A percentile compares a stretch with the other conserved stretches of the same genome.
These are phyloP conservation scores for Naematelia aurantialba DNA, from an alignment of 768 basidiomycete genomes.

Conservation along the genomic window DNA sequence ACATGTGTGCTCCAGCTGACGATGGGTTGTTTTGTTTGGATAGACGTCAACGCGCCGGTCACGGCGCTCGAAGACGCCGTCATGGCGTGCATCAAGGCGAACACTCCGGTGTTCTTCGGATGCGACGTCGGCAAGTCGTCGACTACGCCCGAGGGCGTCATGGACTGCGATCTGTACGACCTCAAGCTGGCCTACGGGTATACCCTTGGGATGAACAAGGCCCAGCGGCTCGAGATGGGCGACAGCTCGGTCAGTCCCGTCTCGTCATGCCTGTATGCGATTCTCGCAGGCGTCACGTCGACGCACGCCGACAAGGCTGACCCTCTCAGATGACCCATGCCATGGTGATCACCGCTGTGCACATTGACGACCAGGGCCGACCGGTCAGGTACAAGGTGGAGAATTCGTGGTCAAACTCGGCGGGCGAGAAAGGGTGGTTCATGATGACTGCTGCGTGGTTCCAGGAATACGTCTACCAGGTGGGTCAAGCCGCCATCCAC, in stretches of 20 bases:
- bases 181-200: slow-evolving; percentile 86
- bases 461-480: slow-evolving; percentile 86
- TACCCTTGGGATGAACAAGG: slow-evolving; percentile 73
- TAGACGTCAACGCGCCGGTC: slow-evolving; percentile 85
- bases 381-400: slow-evolving; percentile 93
- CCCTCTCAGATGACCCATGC: slow-evolving; percentile 84
- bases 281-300: too few species aligned
- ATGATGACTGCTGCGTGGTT: slow-evolving; percentile 89
- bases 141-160: slow-evolving; percentile 66
- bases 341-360: slow-evolving; percentile 87
- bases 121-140: slow-evolving; percentile 92
- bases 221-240: slow-evolving; percentile 71
- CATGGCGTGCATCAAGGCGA: slow-evolving; percentile 79
- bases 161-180: slow-evolving; percentile 79
- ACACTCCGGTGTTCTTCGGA: slow-evolving; percentile 89
- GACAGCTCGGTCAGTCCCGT: slow-evolving; percentile 57
- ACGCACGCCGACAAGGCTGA: too few species aligned
- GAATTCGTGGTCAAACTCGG: slow-evolving; percentile 83
- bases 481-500: slow-evolving; percentile 51
- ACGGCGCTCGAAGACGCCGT: slow-evolving; percentile 76
- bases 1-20: too few species aligned
- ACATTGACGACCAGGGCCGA: slow-evolving; percentile 69
- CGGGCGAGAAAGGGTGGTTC: slow-evolving; percentile 80
- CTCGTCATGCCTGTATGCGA: too few species aligned
- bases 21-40: slow-evolving; percentile 8